Percentiles rank a stretch among this genome's conserved stretches.
Conservation (phyloP, 805 yeast species). For the Tetrapisispora iriomotensis region DNA sequence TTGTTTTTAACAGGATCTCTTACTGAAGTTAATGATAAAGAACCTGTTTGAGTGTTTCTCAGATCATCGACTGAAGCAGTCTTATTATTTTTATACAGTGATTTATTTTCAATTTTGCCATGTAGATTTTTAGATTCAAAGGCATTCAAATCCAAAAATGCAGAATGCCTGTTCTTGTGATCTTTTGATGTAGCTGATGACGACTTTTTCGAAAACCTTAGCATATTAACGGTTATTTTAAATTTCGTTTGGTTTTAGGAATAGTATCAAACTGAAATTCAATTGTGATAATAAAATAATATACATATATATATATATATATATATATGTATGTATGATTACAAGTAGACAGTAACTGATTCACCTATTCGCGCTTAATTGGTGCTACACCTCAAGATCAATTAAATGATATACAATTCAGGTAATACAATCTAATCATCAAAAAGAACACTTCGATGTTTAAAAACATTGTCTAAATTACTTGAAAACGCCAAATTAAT, state of each 20-base stretch:
- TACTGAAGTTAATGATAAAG: background rate
- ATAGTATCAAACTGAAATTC: background rate
- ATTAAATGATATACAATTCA: no score
- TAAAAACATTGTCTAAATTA: no score
- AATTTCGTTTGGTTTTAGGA: background rate
- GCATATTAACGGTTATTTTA: no score
- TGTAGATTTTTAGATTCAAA: background rate
- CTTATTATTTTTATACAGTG: background rate
- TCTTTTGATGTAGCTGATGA: constrained; percentile 1
- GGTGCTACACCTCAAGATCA: no score
- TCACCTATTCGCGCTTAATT: no score
- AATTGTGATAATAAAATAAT: background rate
- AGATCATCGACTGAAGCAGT: background rate
- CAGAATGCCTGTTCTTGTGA: constrained; percentile 19
- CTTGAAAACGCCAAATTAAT: no score
- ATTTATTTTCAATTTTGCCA: background rate
- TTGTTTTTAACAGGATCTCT: background rate
- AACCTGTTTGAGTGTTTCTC: no score
- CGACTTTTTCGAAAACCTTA: constrained; percentile 10
- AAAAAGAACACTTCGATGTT: no score
- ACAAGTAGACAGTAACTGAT: no score
- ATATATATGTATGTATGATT: background rate
- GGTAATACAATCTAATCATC: no score
- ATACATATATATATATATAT: background rate
- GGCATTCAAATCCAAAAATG: constrained; percentile 9